Evolutionary conservation across 2,329 filamentous ascomycete species (phyloP), one percentile per base, ranked within the genome.

Genomic region (Helicocarpus griseus): DNA sequence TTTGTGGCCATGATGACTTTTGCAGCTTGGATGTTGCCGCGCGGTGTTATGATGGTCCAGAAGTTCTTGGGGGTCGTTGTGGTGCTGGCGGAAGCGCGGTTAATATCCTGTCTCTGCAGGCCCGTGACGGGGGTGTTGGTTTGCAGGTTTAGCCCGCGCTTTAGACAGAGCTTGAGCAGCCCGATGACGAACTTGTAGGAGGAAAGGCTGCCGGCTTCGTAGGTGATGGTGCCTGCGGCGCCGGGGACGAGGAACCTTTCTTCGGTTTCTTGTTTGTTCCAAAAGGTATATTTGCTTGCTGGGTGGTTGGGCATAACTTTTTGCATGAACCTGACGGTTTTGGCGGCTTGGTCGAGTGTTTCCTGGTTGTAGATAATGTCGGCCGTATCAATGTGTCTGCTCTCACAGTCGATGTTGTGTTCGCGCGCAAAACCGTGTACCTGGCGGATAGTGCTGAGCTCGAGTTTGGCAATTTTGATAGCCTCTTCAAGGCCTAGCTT

Each of bases 341-440:
- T 54, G 22, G 64, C 59, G 1, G 73, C 71, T 1, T 58, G 51
- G 4, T 62, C 60, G 66, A 73, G 76, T 46, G 73, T 65, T 7
- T 53, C 61, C 17, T 66, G 53, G 53, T 81, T 77, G 59, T 81
- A 82, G 29, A 82, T 67, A 2, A 82, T 66, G 60, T 84, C 80
- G 2, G 81, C 71, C 0, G 81, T 83, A 22, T 73, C 67, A 56
- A 78, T 76, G 8, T 72, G 61, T 35, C 65, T 59, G 47, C 72
- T 74, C 58, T 82, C 80, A 58, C 78, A 73, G 9, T 66, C 61
- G 29, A 81, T 76, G 4, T 55, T 56, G 51, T 81, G 63, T 17
- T 72, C 64, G 4, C 62, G 60, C 0, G 78, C 77, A 54, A 84
- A 76, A 0, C 61, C 63, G 58, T 83, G 80, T 8, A 80, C 74